Evolutionary conservation across 192 early-diverging fungal genomes (phyloP).

Genomic region (Backusella australiensis): DNA sequence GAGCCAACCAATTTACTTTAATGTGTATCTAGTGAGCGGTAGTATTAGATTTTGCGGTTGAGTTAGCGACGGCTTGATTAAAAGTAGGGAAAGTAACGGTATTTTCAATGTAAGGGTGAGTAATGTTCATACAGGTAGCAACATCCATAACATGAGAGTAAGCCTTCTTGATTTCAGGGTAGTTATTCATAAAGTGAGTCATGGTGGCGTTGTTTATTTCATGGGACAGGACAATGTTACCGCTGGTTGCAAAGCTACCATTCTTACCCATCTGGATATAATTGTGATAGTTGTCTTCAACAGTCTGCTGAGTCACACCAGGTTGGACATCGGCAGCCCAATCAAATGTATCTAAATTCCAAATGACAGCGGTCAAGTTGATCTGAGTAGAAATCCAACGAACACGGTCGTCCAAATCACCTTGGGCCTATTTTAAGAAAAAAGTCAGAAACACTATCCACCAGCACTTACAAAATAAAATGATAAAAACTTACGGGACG

Average conservation of each 20-base stretch:
- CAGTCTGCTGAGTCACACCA: slow-evolving; percentile 21
- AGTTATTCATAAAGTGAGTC: slow-evolving; percentile 14
- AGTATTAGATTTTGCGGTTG: background rate
- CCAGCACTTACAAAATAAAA: slow-evolving; percentile 1
- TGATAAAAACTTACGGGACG: slow-evolving; percentile 37
- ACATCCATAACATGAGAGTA: slow-evolving; percentile 27
- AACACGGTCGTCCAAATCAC: slow-evolving; percentile 52
- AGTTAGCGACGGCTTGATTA: background rate
- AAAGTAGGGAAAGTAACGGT: slow-evolving; percentile 19
- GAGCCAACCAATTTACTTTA: background rate
- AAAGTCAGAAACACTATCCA: background rate
- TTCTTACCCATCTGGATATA: slow-evolving; percentile 22
- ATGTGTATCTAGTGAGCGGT: background rate
- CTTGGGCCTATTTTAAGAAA: slow-evolving; percentile 19
- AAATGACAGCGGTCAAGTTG: slow-evolving; percentile 46
- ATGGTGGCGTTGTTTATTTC: slow-evolving; percentile 33
- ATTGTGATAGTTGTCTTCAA: slow-evolving; percentile 24
- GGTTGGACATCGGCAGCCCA: slow-evolving; percentile 26
- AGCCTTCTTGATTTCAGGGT: slow-evolving; percentile 23
- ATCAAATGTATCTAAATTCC: slow-evolving; percentile 52
- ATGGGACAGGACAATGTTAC: slow-evolving; percentile 31
- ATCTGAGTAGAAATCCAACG: slow-evolving; percentile 46
- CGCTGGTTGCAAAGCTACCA: slow-evolving; percentile 22
- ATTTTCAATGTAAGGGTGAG: slow-evolving; percentile 24
- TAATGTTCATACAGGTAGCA: slow-evolving; percentile 31